phyloP scores from a whole-genome alignment of 495 filamentous ascomycete genomes.

The Podospora pseudopauciseta region DNA sequence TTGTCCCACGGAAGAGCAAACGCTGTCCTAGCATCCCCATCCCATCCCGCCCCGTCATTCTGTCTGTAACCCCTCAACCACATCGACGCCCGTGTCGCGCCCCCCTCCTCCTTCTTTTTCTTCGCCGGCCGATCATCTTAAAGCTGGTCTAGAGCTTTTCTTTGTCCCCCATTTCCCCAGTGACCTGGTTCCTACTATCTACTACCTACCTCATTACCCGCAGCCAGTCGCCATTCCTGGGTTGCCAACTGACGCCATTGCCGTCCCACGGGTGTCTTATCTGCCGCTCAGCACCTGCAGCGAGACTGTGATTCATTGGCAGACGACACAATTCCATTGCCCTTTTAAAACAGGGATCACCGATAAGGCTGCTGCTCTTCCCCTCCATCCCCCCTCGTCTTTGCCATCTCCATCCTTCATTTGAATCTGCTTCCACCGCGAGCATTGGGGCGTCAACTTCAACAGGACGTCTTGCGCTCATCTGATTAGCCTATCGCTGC shows the following conservation, averaged over 20 bases:
- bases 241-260: constrained; percentile 20
- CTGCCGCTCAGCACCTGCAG: constrained; percentile 11
- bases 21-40: neutral
- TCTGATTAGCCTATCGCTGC: neutral
- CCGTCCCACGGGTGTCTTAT: constrained; percentile 21
- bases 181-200: neutral
- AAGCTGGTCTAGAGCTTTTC: neutral
- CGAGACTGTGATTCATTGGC: constrained; percentile 12
- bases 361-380: constrained; percentile 41
- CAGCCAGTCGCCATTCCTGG: neutral
- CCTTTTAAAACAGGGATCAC: constrained; percentile 31
- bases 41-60: neutral
- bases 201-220: neutral
- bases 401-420: neutral
- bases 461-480: neutral
- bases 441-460: neutral
- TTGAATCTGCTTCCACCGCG: neutral
- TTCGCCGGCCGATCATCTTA: neutral
- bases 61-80: constrained; percentile 4
- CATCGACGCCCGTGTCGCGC: neutral
- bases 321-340: constrained; percentile 12
- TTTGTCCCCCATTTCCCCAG: neutral
- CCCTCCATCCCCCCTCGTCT: constrained; percentile 13
- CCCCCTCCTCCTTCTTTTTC: constrained; percentile 6
- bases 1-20: neutral